phyloP scores from a whole-genome alignment of 73 alveolate species.

The Tetrahymena thermophila region DNA sequence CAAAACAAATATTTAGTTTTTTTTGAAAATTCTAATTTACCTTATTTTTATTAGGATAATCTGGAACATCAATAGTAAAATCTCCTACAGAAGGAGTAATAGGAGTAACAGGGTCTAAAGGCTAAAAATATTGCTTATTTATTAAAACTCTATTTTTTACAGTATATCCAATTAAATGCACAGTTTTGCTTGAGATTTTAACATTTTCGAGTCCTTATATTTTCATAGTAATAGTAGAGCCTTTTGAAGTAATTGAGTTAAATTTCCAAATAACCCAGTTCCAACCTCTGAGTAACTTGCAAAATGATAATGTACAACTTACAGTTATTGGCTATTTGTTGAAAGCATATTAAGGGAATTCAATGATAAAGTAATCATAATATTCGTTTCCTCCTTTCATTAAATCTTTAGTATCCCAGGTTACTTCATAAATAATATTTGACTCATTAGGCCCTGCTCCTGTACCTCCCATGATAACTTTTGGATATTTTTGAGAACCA shows the following conservation, averaged over 20 bases:
- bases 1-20: no score
- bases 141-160: background rate
- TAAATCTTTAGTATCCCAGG: background rate
- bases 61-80: background rate
- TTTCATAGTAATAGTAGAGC: background rate
- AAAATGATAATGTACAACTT: background rate
- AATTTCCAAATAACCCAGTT: conserved; percentile 28
- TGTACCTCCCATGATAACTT: background rate
- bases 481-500: background rate
- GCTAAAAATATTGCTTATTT: background rate
- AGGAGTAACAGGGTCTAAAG: background rate
- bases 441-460: background rate
- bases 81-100: background rate
- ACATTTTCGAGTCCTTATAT: background rate
- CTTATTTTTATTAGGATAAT: background rate
- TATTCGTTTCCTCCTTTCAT: background rate
- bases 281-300: conserved; percentile 17
- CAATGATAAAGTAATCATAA: conserved; percentile 24
- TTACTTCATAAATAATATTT: background rate
- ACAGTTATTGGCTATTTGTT: conserved; percentile 9
- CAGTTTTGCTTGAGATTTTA: background rate
- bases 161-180: background rate
- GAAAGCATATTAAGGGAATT: conserved; percentile 14
- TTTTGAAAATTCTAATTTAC: background rate
- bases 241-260: background rate